These are phyloP conservation scores for Ustanciosporium gigantosporum DNA, from an alignment of 1,284 basidiomycete genomes.

Conservation along the genomic window DNA sequence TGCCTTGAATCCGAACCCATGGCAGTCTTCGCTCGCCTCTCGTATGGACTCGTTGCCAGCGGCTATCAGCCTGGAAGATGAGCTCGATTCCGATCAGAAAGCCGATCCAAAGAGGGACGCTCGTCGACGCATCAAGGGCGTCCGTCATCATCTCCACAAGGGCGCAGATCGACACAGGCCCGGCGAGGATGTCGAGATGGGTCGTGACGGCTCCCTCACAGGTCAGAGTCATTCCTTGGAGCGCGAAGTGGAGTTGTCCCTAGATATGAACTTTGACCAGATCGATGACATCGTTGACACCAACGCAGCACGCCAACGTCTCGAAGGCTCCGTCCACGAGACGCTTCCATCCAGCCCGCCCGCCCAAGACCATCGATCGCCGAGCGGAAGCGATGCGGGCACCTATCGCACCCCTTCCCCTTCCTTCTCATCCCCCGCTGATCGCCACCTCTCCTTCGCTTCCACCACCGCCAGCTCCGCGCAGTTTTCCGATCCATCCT, in stretches of 20 bases:
- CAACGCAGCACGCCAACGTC: conserved; percentile 32
- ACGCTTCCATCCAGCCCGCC: conserved; percentile 6
- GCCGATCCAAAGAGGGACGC: conserved; percentile 16
- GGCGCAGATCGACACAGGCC: conserved; percentile 3
- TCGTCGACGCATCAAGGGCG: conserved; percentile 34
- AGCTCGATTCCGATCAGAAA: conserved; percentile 18
- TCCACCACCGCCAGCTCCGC: conserved; percentile 17
- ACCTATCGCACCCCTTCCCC: conserved; percentile 20
- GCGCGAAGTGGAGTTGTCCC: conserved; percentile 54
- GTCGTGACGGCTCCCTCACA: conserved; percentile 8
- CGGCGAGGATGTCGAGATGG: conserved; percentile 15
- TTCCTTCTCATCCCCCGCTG: conserved; percentile 10
- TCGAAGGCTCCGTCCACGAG: conserved; percentile 30
- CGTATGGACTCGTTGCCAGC: conserved; percentile 17
- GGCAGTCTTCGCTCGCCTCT: conserved; percentile 17
- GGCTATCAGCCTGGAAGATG: conserved; percentile 33
- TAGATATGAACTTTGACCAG: conserved; percentile 77
- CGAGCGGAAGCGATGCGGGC: conserved; percentile 18
- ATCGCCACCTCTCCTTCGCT: conserved; percentile 21
- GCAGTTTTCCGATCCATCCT: conserved; percentile 16
- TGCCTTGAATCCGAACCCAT: conserved; percentile 3
- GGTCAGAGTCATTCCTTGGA: conserved; percentile 29
- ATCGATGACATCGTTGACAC: conserved; percentile 82
- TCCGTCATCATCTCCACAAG: conserved; percentile 34
- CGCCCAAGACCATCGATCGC: conserved; percentile 18